A percentile compares a stretch with the other conserved stretches of the same genome.
phyloP scores from a whole-genome alignment of 257 asterid species.

The Osmanthus fragrans region DNA sequence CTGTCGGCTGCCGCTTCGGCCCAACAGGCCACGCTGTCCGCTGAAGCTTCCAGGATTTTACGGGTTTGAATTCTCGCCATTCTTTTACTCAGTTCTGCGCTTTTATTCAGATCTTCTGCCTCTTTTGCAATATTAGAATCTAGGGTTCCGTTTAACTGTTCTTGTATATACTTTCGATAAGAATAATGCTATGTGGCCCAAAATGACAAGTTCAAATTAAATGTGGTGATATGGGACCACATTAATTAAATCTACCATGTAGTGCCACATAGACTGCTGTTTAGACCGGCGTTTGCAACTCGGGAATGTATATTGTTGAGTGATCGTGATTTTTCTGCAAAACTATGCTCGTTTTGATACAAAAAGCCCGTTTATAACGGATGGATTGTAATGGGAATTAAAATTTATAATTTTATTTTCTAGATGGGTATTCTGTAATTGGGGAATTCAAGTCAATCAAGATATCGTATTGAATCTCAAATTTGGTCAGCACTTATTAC shows the following conservation, averaged over 20 bases:
- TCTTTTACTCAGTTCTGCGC: constrained; percentile 20
- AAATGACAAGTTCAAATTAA: too few species aligned
- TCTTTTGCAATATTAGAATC: constrained; percentile 13
- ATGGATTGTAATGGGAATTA: constrained; percentile 19
- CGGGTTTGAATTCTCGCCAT: constrained; percentile 56
- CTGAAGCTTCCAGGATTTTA: constrained; percentile 87
- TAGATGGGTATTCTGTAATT: constrained; percentile 14
- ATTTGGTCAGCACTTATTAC: not conserved
- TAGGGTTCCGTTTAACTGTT: constrained; percentile 18
- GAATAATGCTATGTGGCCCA: too few species aligned
- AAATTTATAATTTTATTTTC: constrained; percentile 12
- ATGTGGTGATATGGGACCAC: too few species aligned
- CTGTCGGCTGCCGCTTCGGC: constrained; percentile 83
- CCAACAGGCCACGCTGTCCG: constrained; percentile 42
- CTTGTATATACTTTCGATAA: not conserved
- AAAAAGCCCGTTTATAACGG: not conserved
- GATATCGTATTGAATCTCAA: constrained; percentile 4
- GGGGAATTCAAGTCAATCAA: constrained; percentile 22
- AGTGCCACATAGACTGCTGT: too few species aligned
- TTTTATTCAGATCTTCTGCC: constrained; percentile 17
- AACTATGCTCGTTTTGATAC: not conserved
- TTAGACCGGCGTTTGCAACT: not conserved
- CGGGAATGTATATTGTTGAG: not conserved
- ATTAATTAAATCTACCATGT: too few species aligned
- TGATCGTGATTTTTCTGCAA: not conserved